Evolutionary conservation across 2,329 filamentous ascomycete genomes (phyloP), one percentile per base, ranked within the genome.

Genomic region (Paraphoma chrysanthemicola): DNA sequence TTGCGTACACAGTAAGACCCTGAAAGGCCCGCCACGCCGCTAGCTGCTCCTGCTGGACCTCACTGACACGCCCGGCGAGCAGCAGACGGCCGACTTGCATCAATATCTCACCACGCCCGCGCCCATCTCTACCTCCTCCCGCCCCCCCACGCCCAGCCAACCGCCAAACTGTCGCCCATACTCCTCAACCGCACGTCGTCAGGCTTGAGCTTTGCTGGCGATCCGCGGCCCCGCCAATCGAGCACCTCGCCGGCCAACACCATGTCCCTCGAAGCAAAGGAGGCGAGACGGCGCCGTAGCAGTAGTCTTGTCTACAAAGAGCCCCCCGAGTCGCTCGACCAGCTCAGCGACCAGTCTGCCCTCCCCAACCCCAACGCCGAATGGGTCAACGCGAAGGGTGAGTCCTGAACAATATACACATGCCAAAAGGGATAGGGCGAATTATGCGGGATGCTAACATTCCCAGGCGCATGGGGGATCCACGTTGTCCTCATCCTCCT

Each of bases 361-460:
- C 84, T 97, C 69, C 95, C 95, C 50, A 99, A 99, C 74, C 81
- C 97, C 74, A 99, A 99, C 79, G 93, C 95, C 68, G 92, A 97
- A 81, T 99, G 95, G 95, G 96, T 97, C 67, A 98, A 98, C 79
- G 92, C 93, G 72, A 99, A 99, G 88, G 95, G 95, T 98, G 82
- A 80, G 86, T 77, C 14, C 33, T 36, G 10, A 14, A 57, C 52
- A 28, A 23, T 5, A 23, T 23, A 5, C 23, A 23, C 23, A 23
- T 23, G 23, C 23, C 23, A 23, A 23, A 23, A 23, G 23, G 23
- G 23, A 23, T 23, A 23, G 23, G 23, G 23, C 23, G 23, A 23
- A 3, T 23, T 23, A 23, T 23, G 5, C 5, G 23, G 23, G 23
- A 23, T 23, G 58, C 68, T 68, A 56, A 65, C 47, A 52, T 49